Conservation (phyloP, 2,329 filamentous ascomycete genomes). For the Fusarium sp. region DNA sequence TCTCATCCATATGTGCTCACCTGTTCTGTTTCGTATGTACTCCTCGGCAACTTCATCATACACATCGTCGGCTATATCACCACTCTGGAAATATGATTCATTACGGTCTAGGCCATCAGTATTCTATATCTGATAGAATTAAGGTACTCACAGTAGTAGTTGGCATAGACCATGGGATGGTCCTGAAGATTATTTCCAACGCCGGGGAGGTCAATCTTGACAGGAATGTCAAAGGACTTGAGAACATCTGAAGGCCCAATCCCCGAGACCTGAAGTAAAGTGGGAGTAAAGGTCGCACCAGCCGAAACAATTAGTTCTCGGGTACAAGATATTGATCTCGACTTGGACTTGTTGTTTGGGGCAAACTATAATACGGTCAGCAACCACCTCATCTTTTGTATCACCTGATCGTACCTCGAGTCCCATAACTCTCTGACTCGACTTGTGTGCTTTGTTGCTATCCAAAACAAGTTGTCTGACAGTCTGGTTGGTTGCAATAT, state of each 20-base stretch:
- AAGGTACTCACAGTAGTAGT: slow-evolving; percentile 3
- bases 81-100: slow-evolving; percentile 6
- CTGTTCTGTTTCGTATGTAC: slow-evolving; percentile 15
- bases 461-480: slow-evolving; percentile 11
- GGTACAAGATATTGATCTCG: background rate
- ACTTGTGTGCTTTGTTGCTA: background rate
- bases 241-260: slow-evolving; percentile 10
- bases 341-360: background rate
- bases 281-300: slow-evolving; percentile 16
- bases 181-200: slow-evolving; percentile 23
- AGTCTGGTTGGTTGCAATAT: slow-evolving; percentile 7
- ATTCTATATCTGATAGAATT: fast-evolving
- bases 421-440: slow-evolving; percentile 2
- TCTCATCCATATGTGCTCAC: background rate
- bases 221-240: background rate
- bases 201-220: slow-evolving; percentile 11
- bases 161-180: slow-evolving; percentile 14
- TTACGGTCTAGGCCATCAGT: slow-evolving; percentile 5
- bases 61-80: slow-evolving; percentile 6
- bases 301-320: slow-evolving; percentile 20
- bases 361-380: slow-evolving; percentile 3
- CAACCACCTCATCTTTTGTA: background rate
- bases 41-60: background rate
- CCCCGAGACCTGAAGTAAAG: slow-evolving; percentile 18
- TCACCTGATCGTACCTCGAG: slow-evolving; percentile 2